These are phyloP conservation scores for Colletotrichum simmondsii DNA, from an alignment of 2,329 filamentous ascomycete genomes.

Conservation along the genomic window DNA sequence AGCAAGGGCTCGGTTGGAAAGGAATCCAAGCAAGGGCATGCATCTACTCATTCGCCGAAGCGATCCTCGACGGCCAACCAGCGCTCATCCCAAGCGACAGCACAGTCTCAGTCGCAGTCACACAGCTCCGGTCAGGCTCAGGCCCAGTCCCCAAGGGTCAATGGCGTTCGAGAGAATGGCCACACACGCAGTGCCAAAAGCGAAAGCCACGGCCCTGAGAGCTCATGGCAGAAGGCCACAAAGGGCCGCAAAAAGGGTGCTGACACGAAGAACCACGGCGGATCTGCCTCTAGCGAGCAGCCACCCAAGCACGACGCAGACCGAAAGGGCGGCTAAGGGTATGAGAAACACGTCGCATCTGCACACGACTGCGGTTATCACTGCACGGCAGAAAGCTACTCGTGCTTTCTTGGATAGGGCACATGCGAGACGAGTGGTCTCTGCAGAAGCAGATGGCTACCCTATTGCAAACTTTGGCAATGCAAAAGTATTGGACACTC, in stretches of 20 bases:
- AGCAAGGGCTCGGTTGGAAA: constrained; percentile 37
- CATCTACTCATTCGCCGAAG: constrained; percentile 37
- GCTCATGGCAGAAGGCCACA: constrained; percentile 69
- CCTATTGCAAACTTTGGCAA: constrained; percentile 3
- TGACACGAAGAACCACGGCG: constrained; percentile 59
- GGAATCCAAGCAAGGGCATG: constrained; percentile 40
- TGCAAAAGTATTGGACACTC: constrained; percentile 24
- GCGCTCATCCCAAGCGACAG: constrained; percentile 5
- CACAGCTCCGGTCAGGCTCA: constrained; percentile 36
- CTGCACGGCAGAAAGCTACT: constrained; percentile 9
- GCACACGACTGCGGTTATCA: no score
- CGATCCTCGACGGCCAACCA: constrained; percentile 17
- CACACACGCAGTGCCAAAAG: constrained; percentile 66
- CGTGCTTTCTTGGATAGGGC: constrained; percentile 31
- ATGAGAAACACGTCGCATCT: not conserved
- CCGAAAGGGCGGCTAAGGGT: constrained; percentile 69
- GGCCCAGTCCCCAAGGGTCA: constrained; percentile 46
- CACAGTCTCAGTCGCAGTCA: constrained; percentile 42
- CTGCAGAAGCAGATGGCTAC: not conserved
- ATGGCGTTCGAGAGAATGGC: constrained; percentile 60
- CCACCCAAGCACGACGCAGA: constrained; percentile 69
- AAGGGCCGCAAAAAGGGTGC: constrained; percentile 63
- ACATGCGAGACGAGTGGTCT: not conserved
- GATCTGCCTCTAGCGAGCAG: constrained; percentile 57
- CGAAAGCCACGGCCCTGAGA: constrained; percentile 57